Percentiles rank a stretch among this genome's conserved stretches.
phyloP scores from a whole-genome alignment of 2,329 filamentous ascomycete species.

The Knoxdaviesia capensis region DNA sequence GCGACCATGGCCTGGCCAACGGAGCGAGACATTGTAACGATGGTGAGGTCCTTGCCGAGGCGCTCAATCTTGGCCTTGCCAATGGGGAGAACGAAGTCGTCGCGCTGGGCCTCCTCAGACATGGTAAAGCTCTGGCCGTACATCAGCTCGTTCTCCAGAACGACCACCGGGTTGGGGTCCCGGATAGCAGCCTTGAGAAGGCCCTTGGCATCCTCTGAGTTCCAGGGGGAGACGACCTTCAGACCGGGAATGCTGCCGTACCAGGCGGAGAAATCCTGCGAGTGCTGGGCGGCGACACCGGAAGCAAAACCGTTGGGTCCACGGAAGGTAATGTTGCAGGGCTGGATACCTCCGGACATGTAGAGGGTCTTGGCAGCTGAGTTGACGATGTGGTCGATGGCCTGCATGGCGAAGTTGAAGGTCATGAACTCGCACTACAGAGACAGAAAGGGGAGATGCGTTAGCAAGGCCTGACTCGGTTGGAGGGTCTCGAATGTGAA shows the following conservation, averaged over 20 bases:
- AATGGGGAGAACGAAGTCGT: slow-evolving; percentile 92
- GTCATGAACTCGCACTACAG: slow-evolving; percentile 97
- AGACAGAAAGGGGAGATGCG: slow-evolving; percentile 1
- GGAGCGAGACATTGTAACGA: slow-evolving; percentile 85
- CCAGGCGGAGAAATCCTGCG: slow-evolving; percentile 96
- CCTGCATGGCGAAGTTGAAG: slow-evolving; percentile 99
- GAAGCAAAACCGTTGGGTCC: slow-evolving; percentile 95
- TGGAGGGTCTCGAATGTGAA: neutral
- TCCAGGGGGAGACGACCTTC: slow-evolving; percentile 94
- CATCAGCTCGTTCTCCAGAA: slow-evolving; percentile 74
- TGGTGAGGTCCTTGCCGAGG: slow-evolving; percentile 83
- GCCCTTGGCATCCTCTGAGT: slow-evolving; percentile 94
- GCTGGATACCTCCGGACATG: slow-evolving; percentile 99
- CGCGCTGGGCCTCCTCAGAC: slow-evolving; percentile 88
- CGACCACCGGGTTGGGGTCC: slow-evolving; percentile 90
- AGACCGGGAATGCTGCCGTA: slow-evolving; percentile 95
- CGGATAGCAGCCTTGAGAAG: slow-evolving; percentile 94
- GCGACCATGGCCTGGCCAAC: slow-evolving; percentile 81
- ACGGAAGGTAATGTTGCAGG: slow-evolving; percentile 99
- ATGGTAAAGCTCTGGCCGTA: slow-evolving; percentile 94
- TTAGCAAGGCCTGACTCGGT: neutral
- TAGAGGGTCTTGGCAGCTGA: slow-evolving; percentile 97
- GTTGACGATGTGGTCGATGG: slow-evolving; percentile 99
- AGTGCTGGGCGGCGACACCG: slow-evolving; percentile 94
- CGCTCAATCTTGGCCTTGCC: slow-evolving; percentile 99